Base-by-base conservation (phyloP, 2,329 filamentous ascomycete genomes). In the Coniochaeta hoffmannii region DNA sequence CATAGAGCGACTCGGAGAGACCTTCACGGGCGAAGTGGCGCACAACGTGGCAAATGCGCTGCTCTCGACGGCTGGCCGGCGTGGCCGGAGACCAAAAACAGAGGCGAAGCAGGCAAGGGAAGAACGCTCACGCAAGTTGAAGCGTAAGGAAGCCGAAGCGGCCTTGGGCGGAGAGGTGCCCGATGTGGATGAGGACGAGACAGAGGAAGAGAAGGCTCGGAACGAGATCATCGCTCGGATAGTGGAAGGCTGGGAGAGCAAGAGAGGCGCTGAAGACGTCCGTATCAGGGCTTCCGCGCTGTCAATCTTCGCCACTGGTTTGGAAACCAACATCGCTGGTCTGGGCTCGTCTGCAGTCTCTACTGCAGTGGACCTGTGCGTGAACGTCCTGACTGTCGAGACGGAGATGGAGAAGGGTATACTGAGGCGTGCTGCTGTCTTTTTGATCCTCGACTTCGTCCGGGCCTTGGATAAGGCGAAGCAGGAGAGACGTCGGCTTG, bases 231-330 rank as follows among this genome's bases (percentile, higher is more conserved):
- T 86, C 12, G 71, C 75, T 22, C 74, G 77, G 57, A 88, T 90
- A 57, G 74, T 89, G 0, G 71, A 77, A 14, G 86, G 85, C 54
- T 90, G 87, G 87, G 78, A 86, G 60, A 79, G 83, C 58, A 84
- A 82, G 55, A 72, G 77, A 15, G 86, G 85, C 0, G 77, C 78
- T 57, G 87, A 90, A 66, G 87, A 90, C 63, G 73, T 89, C 12
- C 78, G 88, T 4, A 79, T 91, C 61, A 81, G 88, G 1, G 73
- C 86, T 14, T 89, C 87, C 22, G 84, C 87, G 4, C 67, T 91
- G 7, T 87, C 85, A 4, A 78, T 90, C 50, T 73, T 90, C 44
- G 79, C 80, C 0, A 71, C 71, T 1, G 76, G 76, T 0, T 68
- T 89, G 26, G 85, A 89, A 65, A 80, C 76, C 1, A 85, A 84